Conservation (phyloP, 768 basidiomycete genomes). For the Tephrocybe rancida region DNA sequence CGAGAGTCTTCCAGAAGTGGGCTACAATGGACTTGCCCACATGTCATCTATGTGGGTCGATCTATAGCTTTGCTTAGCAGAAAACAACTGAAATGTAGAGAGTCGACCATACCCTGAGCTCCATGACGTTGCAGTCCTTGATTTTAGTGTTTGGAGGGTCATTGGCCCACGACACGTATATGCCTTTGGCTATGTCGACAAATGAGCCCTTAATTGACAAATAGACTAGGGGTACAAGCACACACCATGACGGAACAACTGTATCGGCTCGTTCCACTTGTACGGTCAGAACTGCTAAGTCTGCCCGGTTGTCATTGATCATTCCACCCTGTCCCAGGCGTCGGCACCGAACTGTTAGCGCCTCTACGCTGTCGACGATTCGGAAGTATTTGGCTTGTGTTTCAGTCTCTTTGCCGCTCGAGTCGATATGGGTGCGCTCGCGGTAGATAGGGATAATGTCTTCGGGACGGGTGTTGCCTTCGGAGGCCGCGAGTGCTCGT, state of each 20-base stretch:
- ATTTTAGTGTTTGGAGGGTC: constrained; percentile 88
- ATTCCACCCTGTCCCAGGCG: constrained; percentile 96
- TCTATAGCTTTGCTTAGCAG: constrained; percentile 48
- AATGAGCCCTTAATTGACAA: not conserved
- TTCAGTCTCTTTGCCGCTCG: constrained; percentile 61
- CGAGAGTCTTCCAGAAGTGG: constrained; percentile 93
- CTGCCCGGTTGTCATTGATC: constrained; percentile 98
- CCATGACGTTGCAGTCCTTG: constrained; percentile 96
- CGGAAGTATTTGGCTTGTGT: constrained; percentile 70
- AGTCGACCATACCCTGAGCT: constrained; percentile 70
- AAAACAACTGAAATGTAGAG: not conserved
- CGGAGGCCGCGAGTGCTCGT: constrained; percentile 63
- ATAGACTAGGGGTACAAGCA: not conserved
- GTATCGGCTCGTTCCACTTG: constrained; percentile 93
- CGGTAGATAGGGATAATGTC: constrained; percentile 90
- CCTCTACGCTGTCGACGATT: constrained; percentile 93
- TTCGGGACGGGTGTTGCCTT: constrained; percentile 75
- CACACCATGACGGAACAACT: constrained; percentile 91
- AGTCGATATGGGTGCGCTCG: constrained; percentile 70
- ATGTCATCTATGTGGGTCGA: constrained; percentile 88
- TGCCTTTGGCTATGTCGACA: constrained; percentile 75
- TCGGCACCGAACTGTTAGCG: constrained; percentile 89
- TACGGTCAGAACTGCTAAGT: constrained; percentile 98
- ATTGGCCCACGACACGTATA: constrained; percentile 94
- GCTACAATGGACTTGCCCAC: constrained; percentile 94